A percentile compares a stretch with the other conserved stretches of the same genome.
Conservation (phyloP, 2,329 filamentous ascomycete species). For the Trichoderma hamatum region DNA sequence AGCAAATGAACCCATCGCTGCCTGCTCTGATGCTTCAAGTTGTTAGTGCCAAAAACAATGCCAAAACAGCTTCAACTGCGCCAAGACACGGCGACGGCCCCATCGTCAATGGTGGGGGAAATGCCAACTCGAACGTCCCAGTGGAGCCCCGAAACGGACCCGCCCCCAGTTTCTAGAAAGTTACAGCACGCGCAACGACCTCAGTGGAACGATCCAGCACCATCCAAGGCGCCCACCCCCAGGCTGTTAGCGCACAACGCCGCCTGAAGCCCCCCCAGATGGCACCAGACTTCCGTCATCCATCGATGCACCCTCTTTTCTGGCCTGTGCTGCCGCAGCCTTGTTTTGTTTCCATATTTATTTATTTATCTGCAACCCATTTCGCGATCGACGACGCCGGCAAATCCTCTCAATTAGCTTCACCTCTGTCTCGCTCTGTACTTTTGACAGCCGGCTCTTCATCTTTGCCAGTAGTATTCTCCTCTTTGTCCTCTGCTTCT, state of each 20-base stretch:
- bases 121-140: background rate
- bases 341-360: conserved; percentile 2
- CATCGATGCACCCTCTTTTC: background rate
- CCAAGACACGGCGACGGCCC: background rate
- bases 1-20: background rate
- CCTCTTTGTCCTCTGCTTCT: background rate
- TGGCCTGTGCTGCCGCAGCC: background rate
- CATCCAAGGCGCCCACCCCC: background rate
- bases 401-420: background rate
- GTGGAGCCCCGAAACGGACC: background rate
- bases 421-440: background rate
- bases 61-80: background rate
- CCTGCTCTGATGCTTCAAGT: background rate
- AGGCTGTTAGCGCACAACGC: background rate
- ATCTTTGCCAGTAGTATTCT: background rate
- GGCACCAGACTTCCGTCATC: background rate
- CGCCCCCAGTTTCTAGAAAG: conserved; percentile 12
- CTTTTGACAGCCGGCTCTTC: background rate
- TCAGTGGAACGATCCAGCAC: conserved; percentile 21
- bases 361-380: background rate
- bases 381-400: background rate
- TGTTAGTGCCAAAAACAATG: background rate
- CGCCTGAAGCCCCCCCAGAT: background rate
- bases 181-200: background rate
- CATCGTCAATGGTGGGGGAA: background rate